Percentiles rank a stretch among this genome's conserved stretches.
Evolutionary conservation across 768 basidiomycete genomes (phyloP).

Genomic region (Amanita phalloides): DNA sequence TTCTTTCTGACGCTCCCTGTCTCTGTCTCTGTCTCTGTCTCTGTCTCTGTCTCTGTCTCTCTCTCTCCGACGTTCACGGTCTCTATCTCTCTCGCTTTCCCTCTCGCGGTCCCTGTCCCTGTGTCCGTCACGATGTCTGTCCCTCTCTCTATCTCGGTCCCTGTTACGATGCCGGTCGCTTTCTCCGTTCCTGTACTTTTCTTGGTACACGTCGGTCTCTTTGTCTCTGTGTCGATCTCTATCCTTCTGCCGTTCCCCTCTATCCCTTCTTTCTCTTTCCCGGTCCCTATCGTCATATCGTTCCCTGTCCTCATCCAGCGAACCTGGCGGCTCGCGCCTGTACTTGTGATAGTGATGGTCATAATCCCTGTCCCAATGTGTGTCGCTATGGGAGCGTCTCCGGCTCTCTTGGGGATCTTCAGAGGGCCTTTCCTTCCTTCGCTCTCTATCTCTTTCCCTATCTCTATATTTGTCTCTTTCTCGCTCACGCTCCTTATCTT

Average conservation of each 20-base stretch:
- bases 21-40: neutral
- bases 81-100: neutral
- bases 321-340: neutral
- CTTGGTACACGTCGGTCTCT: constrained; percentile 7
- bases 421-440: neutral
- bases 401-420: neutral
- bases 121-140: neutral
- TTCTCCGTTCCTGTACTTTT: constrained; percentile 10
- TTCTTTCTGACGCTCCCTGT: neutral
- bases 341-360: neutral
- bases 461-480: neutral
- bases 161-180: constrained; percentile 9
- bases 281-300: constrained; percentile 11
- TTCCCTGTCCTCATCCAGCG: constrained; percentile 8
- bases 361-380: neutral
- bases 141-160: constrained; percentile 9
- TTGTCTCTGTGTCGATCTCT: constrained; percentile 9
- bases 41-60: neutral
- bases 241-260: neutral
- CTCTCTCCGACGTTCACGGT: neutral
- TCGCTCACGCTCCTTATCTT: neutral
- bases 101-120: constrained; percentile 8
- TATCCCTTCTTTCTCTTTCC: constrained; percentile 13
- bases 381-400: neutral
- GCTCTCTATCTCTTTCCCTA: neutral